Conservation (phyloP, 495 filamentous ascomycete species). For the Penicillium argentinense region DNA sequence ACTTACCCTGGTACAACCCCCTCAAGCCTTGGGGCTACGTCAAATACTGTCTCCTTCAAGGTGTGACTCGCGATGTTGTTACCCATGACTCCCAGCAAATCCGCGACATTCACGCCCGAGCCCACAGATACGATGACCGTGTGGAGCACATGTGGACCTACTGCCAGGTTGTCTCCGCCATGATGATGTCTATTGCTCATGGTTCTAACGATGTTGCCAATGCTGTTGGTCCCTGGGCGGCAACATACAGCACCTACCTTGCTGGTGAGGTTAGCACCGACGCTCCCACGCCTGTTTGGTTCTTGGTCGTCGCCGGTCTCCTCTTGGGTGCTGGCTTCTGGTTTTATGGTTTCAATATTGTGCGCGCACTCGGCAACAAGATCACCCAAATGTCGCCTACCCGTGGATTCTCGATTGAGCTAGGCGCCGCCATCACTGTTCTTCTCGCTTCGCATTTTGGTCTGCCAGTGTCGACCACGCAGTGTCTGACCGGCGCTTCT, state of each 20-base stretch:
- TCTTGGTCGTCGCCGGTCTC: slow-evolving; percentile 59
- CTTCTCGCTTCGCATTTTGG: slow-evolving; percentile 62
- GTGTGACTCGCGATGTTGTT: slow-evolving; percentile 61
- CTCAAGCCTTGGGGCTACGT: slow-evolving; percentile 39
- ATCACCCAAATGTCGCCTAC: slow-evolving; percentile 69
- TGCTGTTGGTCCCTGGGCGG: slow-evolving; percentile 67
- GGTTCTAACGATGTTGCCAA: slow-evolving; percentile 75
- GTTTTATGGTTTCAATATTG: slow-evolving; percentile 73
- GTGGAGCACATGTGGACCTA: slow-evolving; percentile 71
- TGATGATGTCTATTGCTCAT: slow-evolving; percentile 70
- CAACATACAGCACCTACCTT: slow-evolving; percentile 57
- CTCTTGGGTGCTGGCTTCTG: slow-evolving; percentile 62
- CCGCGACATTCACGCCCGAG: slow-evolving; percentile 58
- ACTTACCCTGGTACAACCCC: slow-evolving; percentile 29
- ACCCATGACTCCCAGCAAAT: slow-evolving; percentile 45
- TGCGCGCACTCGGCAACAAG: slow-evolving; percentile 66
- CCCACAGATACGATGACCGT: slow-evolving; percentile 65
- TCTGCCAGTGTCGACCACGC: slow-evolving; percentile 40
- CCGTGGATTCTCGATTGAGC: slow-evolving; percentile 67
- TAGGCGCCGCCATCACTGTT: slow-evolving; percentile 68
- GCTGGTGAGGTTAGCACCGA: slow-evolving; percentile 44
- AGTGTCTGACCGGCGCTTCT: slow-evolving; percentile 39
- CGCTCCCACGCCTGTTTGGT: slow-evolving; percentile 63
- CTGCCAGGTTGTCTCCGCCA: slow-evolving; percentile 67
- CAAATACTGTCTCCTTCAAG: slow-evolving; percentile 54